Base-by-base conservation (phyloP, 2,329 filamentous ascomycete genomes). In the Lachnellula suecica region DNA sequence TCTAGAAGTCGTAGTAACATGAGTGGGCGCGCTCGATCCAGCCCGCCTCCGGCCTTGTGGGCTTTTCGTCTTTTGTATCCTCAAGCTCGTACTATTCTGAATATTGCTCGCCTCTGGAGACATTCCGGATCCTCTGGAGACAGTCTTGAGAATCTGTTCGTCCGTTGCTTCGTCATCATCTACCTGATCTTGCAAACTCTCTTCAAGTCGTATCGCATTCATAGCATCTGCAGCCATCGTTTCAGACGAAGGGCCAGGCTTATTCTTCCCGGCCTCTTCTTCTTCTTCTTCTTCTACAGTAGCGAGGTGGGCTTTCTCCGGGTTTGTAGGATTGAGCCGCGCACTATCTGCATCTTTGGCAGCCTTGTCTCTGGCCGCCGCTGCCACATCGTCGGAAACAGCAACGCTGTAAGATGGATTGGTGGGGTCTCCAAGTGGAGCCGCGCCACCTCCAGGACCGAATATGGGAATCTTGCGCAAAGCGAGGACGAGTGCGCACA, bases 401-500 rank as follows among this genome's bases (percentile, higher is more conserved):
- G 84, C 70, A 22, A 96, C 91, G 19, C 84, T 87, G 74, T 92
- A 96, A 5, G 83, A 75, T 1, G 91, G 91, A 70, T 93, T 92
- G 35, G 78, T 81, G 3, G 87, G 79, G 51, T 83, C 81, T 53
- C 73, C 74, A 6, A 56, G 35, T 20, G 49, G 41, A 25, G 47
- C 48, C 4, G 10, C 40, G 49, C 85, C 88, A 53, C 87, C 90
- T 43, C 85, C 90, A 49, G 92, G 91, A 11, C 77, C 84, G 61
- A 88, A 79, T 64, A 97, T 91, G 13, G 91, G 91, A 17, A 97
- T 79, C 72, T 85, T 89, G 72, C 89, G 88, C 55, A 96, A 74
- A 2, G 91, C 89, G 8, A 90, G 70, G 2, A 92, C 84, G 55
- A 97, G 76, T 1, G 92, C 92, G 66, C 91, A 96, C 83, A 97